Evolutionary conservation across 192 early-diverging fungal species (phyloP), one percentile per base, ranked within the genome.

Genomic region (Spizellomyces punctatus): DNA sequence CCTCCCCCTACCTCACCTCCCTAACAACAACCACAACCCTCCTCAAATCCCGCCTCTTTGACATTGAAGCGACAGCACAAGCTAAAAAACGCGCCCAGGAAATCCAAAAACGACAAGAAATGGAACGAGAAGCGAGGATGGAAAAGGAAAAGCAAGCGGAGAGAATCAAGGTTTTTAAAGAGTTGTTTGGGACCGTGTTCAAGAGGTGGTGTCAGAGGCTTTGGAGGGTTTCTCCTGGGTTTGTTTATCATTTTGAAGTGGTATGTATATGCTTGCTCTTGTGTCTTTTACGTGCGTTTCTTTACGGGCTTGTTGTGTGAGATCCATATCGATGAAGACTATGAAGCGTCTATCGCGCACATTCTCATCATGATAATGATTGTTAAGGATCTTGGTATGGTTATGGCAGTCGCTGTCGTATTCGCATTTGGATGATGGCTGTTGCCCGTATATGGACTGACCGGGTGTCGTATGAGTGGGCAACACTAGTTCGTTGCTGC

Each of bases 131-230:
- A 21, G 58, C 62, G 48, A 63, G 65, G 56, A 65, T 81, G 12
- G 71, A 67, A 27, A 61, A 58, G 5, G 78, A 76, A 19, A 72
- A 80, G 46, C 64, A 64, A 42, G 77, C 72, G 19, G 82, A 86
- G 63, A 70, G 75, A 52, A 57, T 69, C 3, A 27, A 49, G 27
- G 61, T 72, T 7, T 82, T 82, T 47, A 56, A 44, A 9, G 79
- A 86, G 64, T 70, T 86, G 27, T 68, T 81, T 43, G 61, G 73
- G 6, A 78, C 82, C 7, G 62, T 78, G 4, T 86, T 82, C 72
- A 75, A 59, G 55, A 79, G 77, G 48, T 84, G 82, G 82, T 64
- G 71, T 8, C 47, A 44, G 21, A 76, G 74, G 57, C 54, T 79
- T 9, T 84, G 79, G 79, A 73, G 82, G 46, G 46, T 72, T 5